Evolutionary conservation across 192 early-diverging fungal species (phyloP).

Genomic region (Coemansia sp.): DNA sequence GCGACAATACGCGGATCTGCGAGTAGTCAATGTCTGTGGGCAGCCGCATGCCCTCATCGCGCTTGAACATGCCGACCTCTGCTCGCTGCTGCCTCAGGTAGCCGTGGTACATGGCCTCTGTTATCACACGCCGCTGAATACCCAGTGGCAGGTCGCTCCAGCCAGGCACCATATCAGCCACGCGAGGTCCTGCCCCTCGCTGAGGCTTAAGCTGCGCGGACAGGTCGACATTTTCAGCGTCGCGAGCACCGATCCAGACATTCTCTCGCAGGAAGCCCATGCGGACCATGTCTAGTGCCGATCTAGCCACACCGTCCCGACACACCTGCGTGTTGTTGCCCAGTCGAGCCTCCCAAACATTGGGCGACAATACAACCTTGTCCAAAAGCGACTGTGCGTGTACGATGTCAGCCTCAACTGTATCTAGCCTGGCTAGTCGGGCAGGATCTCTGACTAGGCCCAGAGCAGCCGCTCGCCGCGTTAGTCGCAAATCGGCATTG

Average conservation of each 20-base stretch:
- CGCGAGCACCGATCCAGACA: slow-evolving; percentile 46
- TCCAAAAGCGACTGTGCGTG: slow-evolving; percentile 58
- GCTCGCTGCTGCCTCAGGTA: slow-evolving; percentile 66
- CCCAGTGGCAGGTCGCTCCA: slow-evolving; percentile 57
- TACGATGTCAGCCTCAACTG: slow-evolving; percentile 54
- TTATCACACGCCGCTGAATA: slow-evolving; percentile 60
- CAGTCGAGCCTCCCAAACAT: slow-evolving; percentile 58
- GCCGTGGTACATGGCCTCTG: slow-evolving; percentile 70
- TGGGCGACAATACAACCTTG: slow-evolving; percentile 55
- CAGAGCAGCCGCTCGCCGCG: slow-evolving; percentile 65
- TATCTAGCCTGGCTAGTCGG: slow-evolving; percentile 42
- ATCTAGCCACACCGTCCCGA: slow-evolving; percentile 43
- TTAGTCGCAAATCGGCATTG: slow-evolving; percentile 78
- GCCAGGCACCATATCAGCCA: slow-evolving; percentile 59
- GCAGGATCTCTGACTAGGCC: slow-evolving; percentile 58
- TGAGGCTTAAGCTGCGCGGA: neutral
- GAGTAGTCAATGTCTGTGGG: slow-evolving; percentile 69
- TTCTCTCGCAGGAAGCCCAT: slow-evolving; percentile 50
- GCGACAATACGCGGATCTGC: slow-evolving; percentile 39
- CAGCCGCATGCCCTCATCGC: slow-evolving; percentile 68
- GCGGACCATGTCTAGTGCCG: slow-evolving; percentile 58
- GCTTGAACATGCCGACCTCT: slow-evolving; percentile 66
- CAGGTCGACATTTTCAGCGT: slow-evolving; percentile 20
- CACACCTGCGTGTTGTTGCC: slow-evolving; percentile 32
- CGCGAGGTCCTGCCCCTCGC: slow-evolving; percentile 6